Evolutionary conservation across 805 yeast genomes (phyloP), one percentile per base, ranked within the genome.

Genomic region (Pichia membranifaciens): DNA sequence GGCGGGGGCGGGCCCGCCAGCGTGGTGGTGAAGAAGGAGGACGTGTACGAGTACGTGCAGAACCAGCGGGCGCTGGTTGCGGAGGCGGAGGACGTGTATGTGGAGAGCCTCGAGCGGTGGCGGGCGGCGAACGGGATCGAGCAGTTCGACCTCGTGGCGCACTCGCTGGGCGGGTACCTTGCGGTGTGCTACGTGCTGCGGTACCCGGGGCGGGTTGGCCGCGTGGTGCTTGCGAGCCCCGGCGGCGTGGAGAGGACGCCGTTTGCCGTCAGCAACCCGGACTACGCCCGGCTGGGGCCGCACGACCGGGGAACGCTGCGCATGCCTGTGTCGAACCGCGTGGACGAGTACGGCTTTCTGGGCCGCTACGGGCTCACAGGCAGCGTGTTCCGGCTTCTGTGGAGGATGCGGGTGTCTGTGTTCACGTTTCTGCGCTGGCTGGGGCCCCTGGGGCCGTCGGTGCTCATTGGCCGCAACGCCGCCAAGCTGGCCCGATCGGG

Each of bases 221-320:
- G 75, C 49, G 64, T 87, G 53, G 69, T 84, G 2, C 66, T 86
- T 21, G 74, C 83, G 3, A 81, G 88, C 12, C 95, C 95, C 0
- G 85, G 84, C 0, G 95, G 95, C 0, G 79, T 86, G 17, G 95
- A 87, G 55, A 69, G 87, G 38, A 78, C 78, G 41, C 74, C 84
- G 0, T 79, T 72, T 58, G 81, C 90, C 0, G 64, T 84, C 3
- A 74, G 73, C 1, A 73, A 73, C 49, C 71, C 75, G 6, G 44
- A 47, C 8, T 54, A 56, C 22, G 42, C 33, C 7, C 25, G 47
- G 25, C 7, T 55, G 8, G n/a, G 36, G 1, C 22, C 39, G 37
- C 38, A 21, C 17, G 23, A 42, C 35, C 47, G 38, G 4, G 44
- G 51, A 16, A 37, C 50, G 42, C 15, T 37, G 31, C n/a, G 31